phyloP scores from a whole-genome alignment of 495 filamentous ascomycete species.

The Lasiosphaeriaceae sp. region DNA sequence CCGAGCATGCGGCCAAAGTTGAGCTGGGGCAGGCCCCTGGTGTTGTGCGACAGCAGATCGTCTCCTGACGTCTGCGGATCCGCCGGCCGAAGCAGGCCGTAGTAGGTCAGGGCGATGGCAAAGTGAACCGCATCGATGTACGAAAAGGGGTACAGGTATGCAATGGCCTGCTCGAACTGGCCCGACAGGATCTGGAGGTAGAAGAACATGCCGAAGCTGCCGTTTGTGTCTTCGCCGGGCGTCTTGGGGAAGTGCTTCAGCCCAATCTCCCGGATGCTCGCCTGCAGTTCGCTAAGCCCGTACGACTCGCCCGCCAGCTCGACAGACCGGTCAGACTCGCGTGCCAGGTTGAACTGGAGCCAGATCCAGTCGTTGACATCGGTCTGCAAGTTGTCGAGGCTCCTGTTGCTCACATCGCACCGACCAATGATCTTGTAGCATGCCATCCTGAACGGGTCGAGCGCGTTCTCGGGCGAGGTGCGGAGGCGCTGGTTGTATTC shows the following conservation, averaged over 20 bases:
- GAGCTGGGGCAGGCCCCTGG: conserved; percentile 79
- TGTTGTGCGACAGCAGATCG: conserved; percentile 65
- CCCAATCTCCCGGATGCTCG: conserved; percentile 82
- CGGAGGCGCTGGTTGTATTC: conserved; percentile 82
- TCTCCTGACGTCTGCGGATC: conserved; percentile 65
- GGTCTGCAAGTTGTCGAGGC: conserved; percentile 72
- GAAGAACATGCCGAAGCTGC: conserved; percentile 85
- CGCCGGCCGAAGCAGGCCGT: conserved; percentile 82
- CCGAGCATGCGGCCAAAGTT: conserved; percentile 92
- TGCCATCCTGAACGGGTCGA: conserved; percentile 93
- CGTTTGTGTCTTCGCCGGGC: conserved; percentile 61
- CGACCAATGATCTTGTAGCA: conserved; percentile 98
- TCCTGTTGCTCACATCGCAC: conserved; percentile 78
- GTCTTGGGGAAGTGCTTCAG: conserved; percentile 76
- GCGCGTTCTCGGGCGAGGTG: conserved; percentile 78
- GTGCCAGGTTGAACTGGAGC: conserved; percentile 88
- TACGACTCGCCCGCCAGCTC: conserved; percentile 86
- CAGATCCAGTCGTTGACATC: conserved; percentile 94
- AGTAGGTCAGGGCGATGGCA: conserved; percentile 82
- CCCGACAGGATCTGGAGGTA: conserved; percentile 84
- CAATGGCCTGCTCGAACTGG: conserved; percentile 92
- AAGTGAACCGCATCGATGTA: conserved; percentile 94
- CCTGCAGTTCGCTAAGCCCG: conserved; percentile 79
- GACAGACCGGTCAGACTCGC: conserved; percentile 77
- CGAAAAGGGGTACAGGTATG: conserved; percentile 82